A percentile compares a stretch with the other conserved stretches of the same genome.
phyloP scores from a whole-genome alignment of 2,329 filamentous ascomycete genomes.

The Colletotrichum tabaci region DNA sequence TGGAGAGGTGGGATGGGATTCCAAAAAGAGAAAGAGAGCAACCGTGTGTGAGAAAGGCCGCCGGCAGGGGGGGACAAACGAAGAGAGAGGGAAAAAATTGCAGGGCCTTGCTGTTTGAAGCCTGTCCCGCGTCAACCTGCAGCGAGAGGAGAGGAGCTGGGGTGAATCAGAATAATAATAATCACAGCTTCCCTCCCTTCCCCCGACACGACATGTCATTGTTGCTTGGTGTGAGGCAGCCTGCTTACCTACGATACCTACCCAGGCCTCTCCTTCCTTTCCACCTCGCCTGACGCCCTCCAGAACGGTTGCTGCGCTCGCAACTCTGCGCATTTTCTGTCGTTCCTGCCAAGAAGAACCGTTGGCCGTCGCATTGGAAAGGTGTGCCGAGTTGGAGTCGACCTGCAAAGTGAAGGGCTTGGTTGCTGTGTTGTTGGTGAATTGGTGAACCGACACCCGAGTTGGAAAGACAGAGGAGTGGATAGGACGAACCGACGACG shows the following conservation, averaged over 20 bases:
- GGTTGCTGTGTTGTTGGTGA: constrained; percentile 10
- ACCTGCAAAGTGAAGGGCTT: constrained; percentile 16
- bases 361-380: constrained; percentile 17
- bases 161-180: constrained; percentile 28
- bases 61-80: constrained; percentile 26
- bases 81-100: constrained; percentile 16
- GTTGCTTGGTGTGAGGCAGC: constrained; percentile 25
- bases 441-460: neutral
- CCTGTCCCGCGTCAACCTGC: constrained; percentile 33
- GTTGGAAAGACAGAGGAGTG: neutral
- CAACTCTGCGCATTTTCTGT: neutral
- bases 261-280: constrained; percentile 1
- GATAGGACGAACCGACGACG: constrained; percentile 18
- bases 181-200: constrained; percentile 18
- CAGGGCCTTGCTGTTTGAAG: constrained; percentile 28
- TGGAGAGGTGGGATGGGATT: constrained; percentile 37
- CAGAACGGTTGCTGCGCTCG: constrained; percentile 12
- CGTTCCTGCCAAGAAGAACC: constrained; percentile 20
- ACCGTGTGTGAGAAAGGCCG: constrained; percentile 10
- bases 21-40: constrained; percentile 39
- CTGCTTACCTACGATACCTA: constrained; percentile 35
- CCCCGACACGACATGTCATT: neutral
- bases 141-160: neutral
- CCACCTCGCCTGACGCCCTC: constrained; percentile 5
- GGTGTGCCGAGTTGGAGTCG: constrained; percentile 12